Evolutionary conservation across 768 basidiomycete genomes (phyloP).

Genomic region (Clitopilus passeckerianus): DNA sequence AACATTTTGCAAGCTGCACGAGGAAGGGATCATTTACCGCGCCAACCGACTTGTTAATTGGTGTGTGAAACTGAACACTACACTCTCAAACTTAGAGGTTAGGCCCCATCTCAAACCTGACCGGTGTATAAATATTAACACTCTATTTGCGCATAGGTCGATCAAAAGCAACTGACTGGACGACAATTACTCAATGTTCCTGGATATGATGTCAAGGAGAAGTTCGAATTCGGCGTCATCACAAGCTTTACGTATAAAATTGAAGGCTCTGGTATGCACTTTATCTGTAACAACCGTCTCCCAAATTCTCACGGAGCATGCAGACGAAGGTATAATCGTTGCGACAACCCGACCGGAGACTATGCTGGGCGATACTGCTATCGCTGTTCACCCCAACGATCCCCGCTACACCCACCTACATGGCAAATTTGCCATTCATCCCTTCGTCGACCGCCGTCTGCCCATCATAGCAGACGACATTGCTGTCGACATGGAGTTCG

Average conservation of each 20-base stretch:
- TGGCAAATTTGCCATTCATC: constrained; percentile 87
- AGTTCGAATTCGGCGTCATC: constrained; percentile 95
- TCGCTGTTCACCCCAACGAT: constrained; percentile 95
- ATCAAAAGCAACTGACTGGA: constrained; percentile 84
- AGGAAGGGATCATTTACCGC: constrained; percentile 89
- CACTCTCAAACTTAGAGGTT: constrained; percentile 95
- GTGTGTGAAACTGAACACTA: constrained; percentile 95
- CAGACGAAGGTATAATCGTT: constrained; percentile 87
- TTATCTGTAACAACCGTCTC: neutral
- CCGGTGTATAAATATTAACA: neutral
- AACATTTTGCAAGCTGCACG: constrained; percentile 86
- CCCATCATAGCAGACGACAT: constrained; percentile 87
- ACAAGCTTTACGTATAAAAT: constrained; percentile 95
- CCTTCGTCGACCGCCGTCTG: constrained; percentile 80
- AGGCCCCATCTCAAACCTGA: constrained; percentile 2
- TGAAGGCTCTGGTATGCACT: constrained; percentile 66
- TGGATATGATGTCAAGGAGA: constrained; percentile 92
- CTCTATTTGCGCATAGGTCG: constrained; percentile 50
- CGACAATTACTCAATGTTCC: constrained; percentile 86
- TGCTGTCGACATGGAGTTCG: constrained; percentile 92
- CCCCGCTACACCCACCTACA: constrained; percentile 91
- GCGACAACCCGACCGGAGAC: constrained; percentile 99
- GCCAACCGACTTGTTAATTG: constrained; percentile 97
- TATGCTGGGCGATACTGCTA: constrained; percentile 96
- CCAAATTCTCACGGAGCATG: neutral